These are phyloP conservation scores for Panaeolus papilionaceus DNA, from an alignment of 768 basidiomycete genomes.

Conservation along the genomic window DNA sequence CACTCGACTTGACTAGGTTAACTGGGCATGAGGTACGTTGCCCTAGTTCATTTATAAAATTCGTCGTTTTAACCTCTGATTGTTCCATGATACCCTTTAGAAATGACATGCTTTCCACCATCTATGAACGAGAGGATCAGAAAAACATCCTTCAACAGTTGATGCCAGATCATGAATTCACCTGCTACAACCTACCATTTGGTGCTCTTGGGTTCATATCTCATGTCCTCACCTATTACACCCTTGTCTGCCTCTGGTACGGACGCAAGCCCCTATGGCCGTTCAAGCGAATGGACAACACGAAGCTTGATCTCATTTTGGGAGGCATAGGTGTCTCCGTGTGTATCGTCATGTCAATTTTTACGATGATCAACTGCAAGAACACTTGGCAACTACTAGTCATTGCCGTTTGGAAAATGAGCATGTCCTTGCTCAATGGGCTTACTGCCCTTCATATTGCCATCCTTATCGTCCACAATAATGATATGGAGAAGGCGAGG, in stretches of 20 bases:
- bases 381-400: conserved; percentile 34
- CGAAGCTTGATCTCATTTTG: conserved; percentile 30
- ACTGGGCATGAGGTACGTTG: not conserved
- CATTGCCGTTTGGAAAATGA: conserved; percentile 35
- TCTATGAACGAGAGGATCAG: conserved; percentile 11
- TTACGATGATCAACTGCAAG: conserved; percentile 33
- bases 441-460: conserved; percentile 32
- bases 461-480: conserved; percentile 27
- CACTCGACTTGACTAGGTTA: not conserved
- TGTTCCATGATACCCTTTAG: not conserved
- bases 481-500: conserved; percentile 24
- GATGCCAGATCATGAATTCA: conserved; percentile 27
- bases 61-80: not conserved
- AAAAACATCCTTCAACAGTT: conserved; percentile 24
- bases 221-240: conserved; percentile 34
- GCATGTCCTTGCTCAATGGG: conserved; percentile 34
- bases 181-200: conserved; percentile 35
- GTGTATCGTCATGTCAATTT: conserved; percentile 32
- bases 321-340: conserved; percentile 28
- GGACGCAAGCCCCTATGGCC: conserved; percentile 34
- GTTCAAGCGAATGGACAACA: conserved; percentile 28
- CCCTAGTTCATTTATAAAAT: not conserved
- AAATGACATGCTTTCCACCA: not conserved
- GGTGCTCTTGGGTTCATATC: conserved; percentile 34
- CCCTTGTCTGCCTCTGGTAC: conserved; percentile 31